phyloP scores from a whole-genome alignment of 352 stramenopile species.

The Globisporangium ultimum region DNA sequence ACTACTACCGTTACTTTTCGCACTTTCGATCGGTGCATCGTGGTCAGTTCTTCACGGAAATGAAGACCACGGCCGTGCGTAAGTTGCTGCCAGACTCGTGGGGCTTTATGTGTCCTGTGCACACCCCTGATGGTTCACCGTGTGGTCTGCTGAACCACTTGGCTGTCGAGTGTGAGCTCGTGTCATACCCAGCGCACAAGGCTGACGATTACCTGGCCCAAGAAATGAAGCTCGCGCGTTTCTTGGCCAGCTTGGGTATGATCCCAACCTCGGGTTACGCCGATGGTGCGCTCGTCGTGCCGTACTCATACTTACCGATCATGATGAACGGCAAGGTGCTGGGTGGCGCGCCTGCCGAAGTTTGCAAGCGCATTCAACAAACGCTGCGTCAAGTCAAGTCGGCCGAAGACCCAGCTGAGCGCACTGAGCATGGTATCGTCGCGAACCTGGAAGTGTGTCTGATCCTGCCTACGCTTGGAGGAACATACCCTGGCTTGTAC shows the following conservation, averaged over 20 bases:
- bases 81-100: slow-evolving; percentile 99
- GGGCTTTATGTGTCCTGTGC: slow-evolving; percentile 99
- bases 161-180: slow-evolving; percentile 89
- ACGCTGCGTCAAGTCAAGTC: slow-evolving; percentile 76
- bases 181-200: slow-evolving; percentile 74
- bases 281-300: slow-evolving; percentile 81
- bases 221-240: slow-evolving; percentile 74
- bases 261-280: slow-evolving; percentile 75
- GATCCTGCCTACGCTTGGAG: slow-evolving; percentile 77
- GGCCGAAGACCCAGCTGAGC: slow-evolving; percentile 34
- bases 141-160: slow-evolving; percentile 99
- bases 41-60: slow-evolving; percentile 99
- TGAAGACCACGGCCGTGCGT: slow-evolving; percentile 99
- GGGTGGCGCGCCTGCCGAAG: slow-evolving; percentile 80
- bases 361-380: slow-evolving; percentile 84
- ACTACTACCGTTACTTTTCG: slow-evolving; percentile 98
- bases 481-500: slow-evolving; percentile 97
- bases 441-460: slow-evolving; percentile 80
- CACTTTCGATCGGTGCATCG: slow-evolving; percentile 99
- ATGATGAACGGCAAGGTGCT: slow-evolving; percentile 97
- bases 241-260: slow-evolving; percentile 80
- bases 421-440: slow-evolving; percentile 64
- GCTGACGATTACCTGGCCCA: slow-evolving; percentile 68
- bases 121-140: slow-evolving; percentile 99
- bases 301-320: slow-evolving; percentile 92